phyloP scores from a whole-genome alignment of 768 basidiomycete species.

The Lepiota venenata region DNA sequence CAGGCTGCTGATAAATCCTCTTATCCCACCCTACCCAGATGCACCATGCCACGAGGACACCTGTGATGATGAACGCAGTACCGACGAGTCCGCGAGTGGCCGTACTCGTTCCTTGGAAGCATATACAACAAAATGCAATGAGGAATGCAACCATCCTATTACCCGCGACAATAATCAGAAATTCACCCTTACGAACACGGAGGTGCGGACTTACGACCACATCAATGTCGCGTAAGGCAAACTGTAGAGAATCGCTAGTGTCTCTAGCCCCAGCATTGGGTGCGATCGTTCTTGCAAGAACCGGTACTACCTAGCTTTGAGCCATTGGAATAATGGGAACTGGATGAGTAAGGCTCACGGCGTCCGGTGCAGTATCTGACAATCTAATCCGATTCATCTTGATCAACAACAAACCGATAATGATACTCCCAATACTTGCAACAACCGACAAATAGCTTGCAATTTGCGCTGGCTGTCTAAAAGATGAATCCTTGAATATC shows the following conservation, averaged over 20 bases:
- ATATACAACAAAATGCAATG: constrained; percentile 23
- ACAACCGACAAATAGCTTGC: constrained; percentile 44
- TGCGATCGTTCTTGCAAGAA: constrained; percentile 8
- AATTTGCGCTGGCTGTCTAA: constrained; percentile 34
- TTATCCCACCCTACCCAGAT: constrained; percentile 20
- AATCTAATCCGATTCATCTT: constrained; percentile 24
- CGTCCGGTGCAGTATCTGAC: constrained; percentile 22
- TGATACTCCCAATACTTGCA: constrained; percentile 40
- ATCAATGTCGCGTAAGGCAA: constrained; percentile 54
- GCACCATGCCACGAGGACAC: constrained; percentile 26
- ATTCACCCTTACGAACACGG: background rate
- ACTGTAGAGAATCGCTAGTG: constrained; percentile 48
- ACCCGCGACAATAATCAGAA: background rate
- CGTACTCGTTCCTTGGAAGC: constrained; percentile 22
- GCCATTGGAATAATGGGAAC: too few relatives aligned
- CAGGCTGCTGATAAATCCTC: background rate
- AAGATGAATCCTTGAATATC: constrained; percentile 17
- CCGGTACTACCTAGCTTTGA: background rate
- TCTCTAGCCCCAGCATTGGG: constrained; percentile 37
- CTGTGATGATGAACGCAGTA: constrained; percentile 19
- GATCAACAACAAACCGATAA: constrained; percentile 39
- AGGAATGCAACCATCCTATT: constrained; percentile 33
- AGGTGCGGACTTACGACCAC: constrained; percentile 46
- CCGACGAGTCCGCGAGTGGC: constrained; percentile 24
- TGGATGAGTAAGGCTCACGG: background rate